Evolutionary conservation across 2,329 filamentous ascomycete genomes (phyloP), one percentile per base, ranked within the genome.

Genomic region (Epichloe hybrida): DNA sequence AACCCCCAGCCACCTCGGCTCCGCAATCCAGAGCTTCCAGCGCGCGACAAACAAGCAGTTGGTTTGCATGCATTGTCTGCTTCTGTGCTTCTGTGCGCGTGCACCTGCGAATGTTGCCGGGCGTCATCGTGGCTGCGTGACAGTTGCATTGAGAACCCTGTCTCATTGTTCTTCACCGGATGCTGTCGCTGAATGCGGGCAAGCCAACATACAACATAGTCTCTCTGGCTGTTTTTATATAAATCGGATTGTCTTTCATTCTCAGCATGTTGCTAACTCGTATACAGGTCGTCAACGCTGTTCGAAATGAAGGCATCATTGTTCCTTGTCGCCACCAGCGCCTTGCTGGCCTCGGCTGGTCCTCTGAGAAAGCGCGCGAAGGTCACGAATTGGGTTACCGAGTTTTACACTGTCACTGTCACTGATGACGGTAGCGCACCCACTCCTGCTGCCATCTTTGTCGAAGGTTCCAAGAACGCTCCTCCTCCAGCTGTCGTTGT

Each of bases 301-400:
- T 35, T 42, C 49, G 47, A 34, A 55, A 78, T 78, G 75, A 77
- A 74, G 69, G 65, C 69, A 45, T 73, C 74, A 46, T 53, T 72
- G 51, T 63, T 72, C 56, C 62, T 78, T 57, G 64, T 66, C 56
- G 65, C 68, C 57, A 66, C 71, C 55, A 65, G 72, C 60, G 72
- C 74, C 58, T 55, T 73, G 49, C 55, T 76, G 62, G 72, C 69
- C 50, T 58, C 66, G 52, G 73, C 73, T 58, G 60, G 63, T 47
- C 74, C 73, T 50, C 61, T 75, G 37, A 55, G 66, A 51, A 67
- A 69, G 59, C 68, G 73, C 48, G 66, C 56, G 45, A 55, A 69
- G 53, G 58, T 68, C 53, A 73, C 68, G 34, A 58, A 71, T 3
- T 61, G 62, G 59, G 70, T 74, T 40, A 62, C 67, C 38, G 67